Base-by-base conservation (phyloP, 495 filamentous ascomycete genomes). In the Aspergillus kassunensis region DNA sequence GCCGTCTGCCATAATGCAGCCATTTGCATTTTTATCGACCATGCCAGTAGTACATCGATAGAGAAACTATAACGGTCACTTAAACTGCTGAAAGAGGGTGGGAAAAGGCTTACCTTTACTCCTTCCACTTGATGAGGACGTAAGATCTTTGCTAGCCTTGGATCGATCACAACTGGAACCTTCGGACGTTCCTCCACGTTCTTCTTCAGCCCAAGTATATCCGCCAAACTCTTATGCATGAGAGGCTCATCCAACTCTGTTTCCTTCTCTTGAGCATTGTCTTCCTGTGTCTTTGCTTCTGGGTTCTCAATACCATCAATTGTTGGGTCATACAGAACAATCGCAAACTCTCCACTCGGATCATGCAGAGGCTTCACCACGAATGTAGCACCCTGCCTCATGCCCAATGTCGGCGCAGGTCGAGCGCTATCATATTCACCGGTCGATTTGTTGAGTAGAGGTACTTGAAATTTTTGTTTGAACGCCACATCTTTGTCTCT, bases 1-100 rank as follows among this genome's bases (percentile, higher is more conserved):
- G 60, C 96, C 93, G 64, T 99, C 93, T 56, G 93, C 93, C 93
- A 99, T 99, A 65, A 99, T 99, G 65, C 93, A 97, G 0, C 93
- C 93, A 70, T 97, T 89, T 19, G 95, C 95, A 50, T 91, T 93
- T 36, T 85, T 80, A 63, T 99, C 93, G 56, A 97, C 84, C 80
- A 97, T 77, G 6, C 93, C 93, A 20, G 92, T 97, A 16, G 90
- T 90, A 65, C 89, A 95, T 45, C 81, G 79, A 67, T 97, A 99
- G 73, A 99, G 82, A 62, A 99, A 99, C 77, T 82, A 55, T 18
- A 21, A 2, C 16, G 20, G 8, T 21, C 20, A 41, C 40, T 31
- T 18, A 12, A 4, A 6, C 16, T n/a, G 11, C 29, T 39, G 15
- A 20, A 10, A 24, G 20, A 11, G 10, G 6, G 6, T 40, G 4